Conservation (phyloP, 1,139 yeast species). For the Lodderomyces metapsilosis region DNA sequence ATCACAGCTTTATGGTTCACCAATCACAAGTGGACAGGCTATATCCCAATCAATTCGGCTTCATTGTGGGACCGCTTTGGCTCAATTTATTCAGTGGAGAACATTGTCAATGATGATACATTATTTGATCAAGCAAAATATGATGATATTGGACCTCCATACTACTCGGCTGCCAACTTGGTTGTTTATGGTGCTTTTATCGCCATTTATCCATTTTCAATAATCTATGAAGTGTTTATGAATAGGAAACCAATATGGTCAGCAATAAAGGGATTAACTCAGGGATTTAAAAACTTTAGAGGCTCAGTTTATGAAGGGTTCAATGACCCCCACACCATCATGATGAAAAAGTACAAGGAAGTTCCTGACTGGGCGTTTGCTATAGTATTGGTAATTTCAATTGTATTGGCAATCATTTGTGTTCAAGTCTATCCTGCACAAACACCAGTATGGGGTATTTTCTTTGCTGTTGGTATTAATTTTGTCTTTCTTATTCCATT, state of each 20-base stretch:
- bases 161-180: constrained; percentile 55
- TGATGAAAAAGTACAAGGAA: constrained; percentile 54
- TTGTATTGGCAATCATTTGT: constrained; percentile 46
- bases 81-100: constrained; percentile 32
- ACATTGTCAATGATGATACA: constrained; percentile 34
- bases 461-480: constrained; percentile 53
- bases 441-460: constrained; percentile 55
- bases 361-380: constrained; percentile 64
- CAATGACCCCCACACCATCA: constrained; percentile 52
- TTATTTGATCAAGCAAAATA: constrained; percentile 37
- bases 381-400: constrained; percentile 41
- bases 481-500: constrained; percentile 53
- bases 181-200: constrained; percentile 55
- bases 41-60: constrained; percentile 52
- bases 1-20: constrained; percentile 47
- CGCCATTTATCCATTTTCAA: constrained; percentile 52
- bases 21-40: constrained; percentile 50
- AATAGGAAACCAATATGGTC: constrained; percentile 26
- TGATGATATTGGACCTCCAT: constrained; percentile 52
- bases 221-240: constrained; percentile 40
- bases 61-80: constrained; percentile 47
- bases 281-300: constrained; percentile 27
- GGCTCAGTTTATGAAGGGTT: constrained; percentile 27
- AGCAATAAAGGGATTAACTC: constrained; percentile 11
- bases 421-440: constrained; percentile 44